Evolutionary conservation across 805 yeast genomes (phyloP), one percentile per base, ranked within the genome.

Genomic region (Starmerella gropengiesseri): DNA sequence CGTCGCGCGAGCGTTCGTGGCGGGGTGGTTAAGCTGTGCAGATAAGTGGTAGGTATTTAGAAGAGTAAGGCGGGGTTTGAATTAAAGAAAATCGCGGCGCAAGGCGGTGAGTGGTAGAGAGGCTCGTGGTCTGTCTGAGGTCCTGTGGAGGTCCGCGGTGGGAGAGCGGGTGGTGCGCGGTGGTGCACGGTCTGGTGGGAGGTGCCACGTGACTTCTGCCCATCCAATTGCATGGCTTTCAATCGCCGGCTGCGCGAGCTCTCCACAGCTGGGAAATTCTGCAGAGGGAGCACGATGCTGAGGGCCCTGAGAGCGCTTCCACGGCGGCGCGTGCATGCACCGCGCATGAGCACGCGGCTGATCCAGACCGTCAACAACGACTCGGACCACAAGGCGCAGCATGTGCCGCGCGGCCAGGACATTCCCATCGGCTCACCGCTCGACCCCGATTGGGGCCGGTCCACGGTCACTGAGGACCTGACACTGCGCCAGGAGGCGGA

Each of bases 351-450:
- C n/a, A 29, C 30, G 27, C 43, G 45, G 17, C 37, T 4, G 25
- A 9, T 32, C 18, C 35, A 20, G 23, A 13, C 40, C 21, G 27
- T 28, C 41, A 25, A 14, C 14, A 25, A 46, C 42, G 13, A 32
- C 26, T n/a, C 38, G 30, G 43, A 45, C 44, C 38, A 35, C 36
- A 36, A 30, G 16, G 54, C 55, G 27, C 55, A 53, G 48, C 20
- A 19, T n/a, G 41, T 52, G 21, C 49, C 49, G 31, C 44, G 47
- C 7, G 49, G 45, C 28, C 38, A 40, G 49, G 44, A 29, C 34
- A 40, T 46, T 40, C 60, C 63, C 28, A 57, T 60, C 42, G 63
- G 64, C 34, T 41, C 52, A 41, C 63, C 63, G 29, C 37, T 46
- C 32, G 60, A 58, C 48, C 44, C 49, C 30, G 56, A 57, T 31